These are phyloP conservation scores for Xylariaceae sp. DNA, from an alignment of 2,329 filamentous ascomycete genomes.

Conservation along the genomic window DNA sequence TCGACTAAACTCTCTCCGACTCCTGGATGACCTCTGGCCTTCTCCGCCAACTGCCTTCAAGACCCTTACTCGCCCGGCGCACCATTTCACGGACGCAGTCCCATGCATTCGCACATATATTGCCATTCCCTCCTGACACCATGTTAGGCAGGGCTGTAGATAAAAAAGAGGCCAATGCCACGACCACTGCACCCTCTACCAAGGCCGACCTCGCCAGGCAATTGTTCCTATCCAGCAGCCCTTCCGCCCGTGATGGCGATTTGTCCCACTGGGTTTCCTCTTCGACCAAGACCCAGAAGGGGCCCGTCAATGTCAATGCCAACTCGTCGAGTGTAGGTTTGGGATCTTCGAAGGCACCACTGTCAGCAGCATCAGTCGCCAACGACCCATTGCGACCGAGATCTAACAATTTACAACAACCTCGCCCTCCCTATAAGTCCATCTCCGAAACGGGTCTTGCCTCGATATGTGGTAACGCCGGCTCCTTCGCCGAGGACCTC, in stretches of 20 bases:
- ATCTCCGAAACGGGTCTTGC: slow-evolving; percentile 36
- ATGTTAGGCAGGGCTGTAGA: slow-evolving; percentile 37
- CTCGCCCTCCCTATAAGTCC: slow-evolving; percentile 21
- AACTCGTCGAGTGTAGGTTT: slow-evolving; percentile 39
- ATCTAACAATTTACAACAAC: slow-evolving; percentile 39
- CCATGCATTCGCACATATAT: slow-evolving; percentile 13
- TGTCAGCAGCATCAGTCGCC: slow-evolving; percentile 10
- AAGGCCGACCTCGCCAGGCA: slow-evolving; percentile 50
- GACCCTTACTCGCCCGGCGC: slow-evolving; percentile 21
- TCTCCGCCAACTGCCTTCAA: slow-evolving; percentile 25
- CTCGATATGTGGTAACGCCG: slow-evolving; percentile 48
- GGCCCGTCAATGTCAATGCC: slow-evolving; percentile 42
- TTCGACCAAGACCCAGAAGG: no score
- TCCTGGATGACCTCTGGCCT: slow-evolving; percentile 30
- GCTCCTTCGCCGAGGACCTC: slow-evolving; percentile 52
- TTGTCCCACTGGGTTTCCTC: slow-evolving; percentile 52
- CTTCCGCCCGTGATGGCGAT: slow-evolving; percentile 47
- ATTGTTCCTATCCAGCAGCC: slow-evolving; percentile 61
- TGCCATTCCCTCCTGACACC: slow-evolving; percentile 12
- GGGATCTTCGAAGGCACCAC: slow-evolving; percentile 46
- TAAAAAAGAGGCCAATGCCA: slow-evolving; percentile 43
- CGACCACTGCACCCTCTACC: slow-evolving; percentile 32
- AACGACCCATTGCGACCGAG: slow-evolving; percentile 39
- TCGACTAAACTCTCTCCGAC: slow-evolving; percentile 1
- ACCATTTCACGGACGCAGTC: slow-evolving; percentile 12